Base-by-base conservation (phyloP, 768 basidiomycete species). In the Calocera viscosa region DNA sequence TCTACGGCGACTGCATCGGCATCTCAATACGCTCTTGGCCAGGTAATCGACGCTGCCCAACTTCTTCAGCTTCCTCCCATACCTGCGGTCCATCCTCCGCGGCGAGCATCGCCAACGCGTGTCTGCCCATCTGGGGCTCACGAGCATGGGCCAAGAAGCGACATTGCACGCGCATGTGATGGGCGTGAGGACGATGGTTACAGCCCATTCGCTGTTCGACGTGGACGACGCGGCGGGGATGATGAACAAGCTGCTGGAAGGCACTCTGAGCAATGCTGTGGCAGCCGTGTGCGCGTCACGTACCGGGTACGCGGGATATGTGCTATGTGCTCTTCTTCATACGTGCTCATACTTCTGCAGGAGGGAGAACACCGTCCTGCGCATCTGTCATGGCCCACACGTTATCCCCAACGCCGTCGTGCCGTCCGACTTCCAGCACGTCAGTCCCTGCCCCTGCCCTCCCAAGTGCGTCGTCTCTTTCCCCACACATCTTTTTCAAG, bases 191-290 rank as follows among this genome's bases (percentile, higher is more conserved):
- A 93, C 92, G 0, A 90, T 97, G 11, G 95, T 98, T 75, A 98
- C 96, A 0, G 96, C 98, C 75, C 95, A 99, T 72, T 93, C 90
- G 72, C 76, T 99, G 30, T 98, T 98, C 71, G 95, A 93, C 1
- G 93, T 99, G 72, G 94, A 91, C 35, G 94, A 97, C 73, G 94
- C 96, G 17, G 94, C 94, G 0, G 94, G 94, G 70, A 95, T 97
- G 70, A 97, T 95, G 3, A 99, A 99, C 79, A 99, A 99, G 75
- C 82, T 99, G 35, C 79, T 98, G 41, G 89, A 85, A 12, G 93
- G 84, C 1, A 87, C 90, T 1, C 78, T 99, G 72, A 84, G 86
- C 68, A 94, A 94, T 73, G 91, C 94, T 0, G 95, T 98, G 71
- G 92, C 88, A 0, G 91, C 90, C 0, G 94, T 98, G 26, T 97